phyloP scores from a whole-genome alignment of 768 basidiomycete genomes.

The Lyophyllum atratum region DNA sequence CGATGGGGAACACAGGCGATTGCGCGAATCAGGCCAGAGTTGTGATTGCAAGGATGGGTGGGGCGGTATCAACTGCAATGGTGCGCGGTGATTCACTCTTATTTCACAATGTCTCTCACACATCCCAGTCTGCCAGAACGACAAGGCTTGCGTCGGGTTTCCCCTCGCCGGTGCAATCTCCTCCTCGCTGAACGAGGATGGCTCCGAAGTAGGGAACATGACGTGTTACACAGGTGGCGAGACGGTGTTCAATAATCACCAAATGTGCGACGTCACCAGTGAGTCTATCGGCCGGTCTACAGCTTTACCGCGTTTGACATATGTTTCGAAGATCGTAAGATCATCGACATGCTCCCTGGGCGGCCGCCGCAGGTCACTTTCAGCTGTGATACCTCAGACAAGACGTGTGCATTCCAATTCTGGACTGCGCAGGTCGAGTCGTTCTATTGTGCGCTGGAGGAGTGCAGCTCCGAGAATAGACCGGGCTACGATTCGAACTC shows the following conservation, averaged over 20 bases:
- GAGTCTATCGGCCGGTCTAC: slow-evolving; percentile 31
- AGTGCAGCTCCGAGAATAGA: slow-evolving; percentile 54
- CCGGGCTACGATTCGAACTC: slow-evolving; percentile 65
- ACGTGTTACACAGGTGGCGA: slow-evolving; percentile 93
- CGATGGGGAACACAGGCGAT: slow-evolving; percentile 82
- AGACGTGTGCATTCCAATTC: slow-evolving; percentile 92
- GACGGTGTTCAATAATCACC: slow-evolving; percentile 93
- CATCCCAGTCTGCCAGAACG: slow-evolving; percentile 79
- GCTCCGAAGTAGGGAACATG: slow-evolving; percentile 59
- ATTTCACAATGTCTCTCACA: background rate
- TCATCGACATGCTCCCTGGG: slow-evolving; percentile 86
- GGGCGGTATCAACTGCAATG: slow-evolving; percentile 97
- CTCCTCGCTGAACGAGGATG: slow-evolving; percentile 38
- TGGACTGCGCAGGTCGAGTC: slow-evolving; percentile 96
- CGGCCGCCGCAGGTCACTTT: slow-evolving; percentile 97
- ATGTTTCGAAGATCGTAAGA: slow-evolving; percentile 77
- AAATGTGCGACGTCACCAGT: slow-evolving; percentile 99
- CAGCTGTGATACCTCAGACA: slow-evolving; percentile 68
- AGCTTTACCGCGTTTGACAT: background rate
- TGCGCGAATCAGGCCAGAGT: slow-evolving; percentile 70
- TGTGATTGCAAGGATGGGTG: slow-evolving; percentile 96
- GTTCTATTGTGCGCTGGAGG: slow-evolving; percentile 88
- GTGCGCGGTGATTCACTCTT: slow-evolving; percentile 40
- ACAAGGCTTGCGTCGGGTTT: slow-evolving; percentile 80
- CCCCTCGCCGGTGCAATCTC: slow-evolving; percentile 54